Conservation (phyloP, 2,329 filamentous ascomycete species). For the Stemphylium vesicarium region DNA sequence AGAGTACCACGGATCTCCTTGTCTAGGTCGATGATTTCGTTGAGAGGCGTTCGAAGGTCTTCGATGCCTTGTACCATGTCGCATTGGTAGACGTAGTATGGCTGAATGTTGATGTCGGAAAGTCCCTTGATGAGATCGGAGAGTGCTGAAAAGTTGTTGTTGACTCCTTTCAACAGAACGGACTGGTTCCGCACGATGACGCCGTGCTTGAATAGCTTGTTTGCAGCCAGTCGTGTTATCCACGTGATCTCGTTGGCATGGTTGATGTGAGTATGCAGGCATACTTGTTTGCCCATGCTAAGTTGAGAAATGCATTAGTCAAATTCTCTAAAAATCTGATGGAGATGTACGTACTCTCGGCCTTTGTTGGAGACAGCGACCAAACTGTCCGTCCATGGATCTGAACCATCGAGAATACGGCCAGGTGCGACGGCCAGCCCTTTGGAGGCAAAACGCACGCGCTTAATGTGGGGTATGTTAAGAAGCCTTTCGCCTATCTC, state of each 20-base stretch:
- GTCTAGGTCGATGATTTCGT: conserved; percentile 65
- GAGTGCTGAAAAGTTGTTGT: conserved; percentile 63
- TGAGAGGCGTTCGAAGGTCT: conserved; percentile 67
- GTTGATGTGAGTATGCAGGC: conserved; percentile 71
- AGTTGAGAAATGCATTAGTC: not conserved
- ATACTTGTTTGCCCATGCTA: conserved; percentile 62
- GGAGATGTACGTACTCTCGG: conserved; percentile 37
- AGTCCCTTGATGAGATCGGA: conserved; percentile 60
- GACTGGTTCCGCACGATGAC: conserved; percentile 66
- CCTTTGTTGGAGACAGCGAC: conserved; percentile 60
- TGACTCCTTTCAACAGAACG: conserved; percentile 65
- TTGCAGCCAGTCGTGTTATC: conserved; percentile 61
- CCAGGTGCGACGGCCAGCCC: conserved; percentile 66
- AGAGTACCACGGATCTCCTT: conserved; percentile 64
- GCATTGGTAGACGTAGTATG: conserved; percentile 72
- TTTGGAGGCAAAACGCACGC: conserved; percentile 68
- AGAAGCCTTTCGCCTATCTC: conserved; percentile 63
- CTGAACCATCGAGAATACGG: conserved; percentile 60
- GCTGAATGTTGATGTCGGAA: conserved; percentile 63
- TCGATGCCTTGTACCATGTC: conserved; percentile 68
- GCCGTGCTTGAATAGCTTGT: conserved; percentile 57
- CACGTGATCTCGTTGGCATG: conserved; percentile 68
- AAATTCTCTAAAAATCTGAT: not conserved
- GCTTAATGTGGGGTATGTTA: conserved; percentile 62
- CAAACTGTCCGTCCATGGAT: conserved; percentile 62